Evolutionary conservation across 805 yeast species (phyloP).

Genomic region (Wickerhamiella sergipiensis): DNA sequence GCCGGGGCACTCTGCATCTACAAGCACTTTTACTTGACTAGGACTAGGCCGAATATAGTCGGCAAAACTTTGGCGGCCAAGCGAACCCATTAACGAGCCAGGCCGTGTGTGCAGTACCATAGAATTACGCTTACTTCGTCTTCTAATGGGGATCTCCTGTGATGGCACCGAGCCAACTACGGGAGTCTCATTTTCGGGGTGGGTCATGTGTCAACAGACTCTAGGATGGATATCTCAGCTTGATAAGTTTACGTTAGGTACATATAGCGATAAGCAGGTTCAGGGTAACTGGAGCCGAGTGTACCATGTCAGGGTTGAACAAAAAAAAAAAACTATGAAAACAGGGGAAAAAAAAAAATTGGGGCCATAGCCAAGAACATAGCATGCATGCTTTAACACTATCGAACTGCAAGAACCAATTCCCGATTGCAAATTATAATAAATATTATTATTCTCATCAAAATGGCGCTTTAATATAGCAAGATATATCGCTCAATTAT

Average conservation of each 20-base stretch:
- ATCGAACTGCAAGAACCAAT: no score
- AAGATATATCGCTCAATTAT: no score
- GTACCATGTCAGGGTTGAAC: background rate
- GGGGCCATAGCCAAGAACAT: no score
- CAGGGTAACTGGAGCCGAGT: background rate
- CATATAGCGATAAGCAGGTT: background rate
- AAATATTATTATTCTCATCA: no score
- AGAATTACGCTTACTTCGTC: background rate
- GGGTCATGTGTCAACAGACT: background rate
- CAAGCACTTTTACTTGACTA: background rate
- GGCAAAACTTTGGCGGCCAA: conserved; percentile 14
- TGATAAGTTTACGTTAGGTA: background rate
- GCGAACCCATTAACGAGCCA: conserved; percentile 13
- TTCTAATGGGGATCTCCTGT: background rate
- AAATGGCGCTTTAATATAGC: background rate
- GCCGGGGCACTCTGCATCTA: conserved; percentile 4
- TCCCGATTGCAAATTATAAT: no score
- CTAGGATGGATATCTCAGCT: background rate
- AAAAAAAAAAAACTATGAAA: no score
- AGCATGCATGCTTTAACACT: no score
- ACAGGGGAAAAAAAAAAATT: background rate
- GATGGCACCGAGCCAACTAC: background rate
- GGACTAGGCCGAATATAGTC: conserved; percentile 9
- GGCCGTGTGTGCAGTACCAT: conserved; percentile 1
- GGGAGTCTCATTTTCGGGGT: background rate